Evolutionary conservation across 495 filamentous ascomycete species (phyloP).

Genomic region (Aspergillus funiculosus): DNA sequence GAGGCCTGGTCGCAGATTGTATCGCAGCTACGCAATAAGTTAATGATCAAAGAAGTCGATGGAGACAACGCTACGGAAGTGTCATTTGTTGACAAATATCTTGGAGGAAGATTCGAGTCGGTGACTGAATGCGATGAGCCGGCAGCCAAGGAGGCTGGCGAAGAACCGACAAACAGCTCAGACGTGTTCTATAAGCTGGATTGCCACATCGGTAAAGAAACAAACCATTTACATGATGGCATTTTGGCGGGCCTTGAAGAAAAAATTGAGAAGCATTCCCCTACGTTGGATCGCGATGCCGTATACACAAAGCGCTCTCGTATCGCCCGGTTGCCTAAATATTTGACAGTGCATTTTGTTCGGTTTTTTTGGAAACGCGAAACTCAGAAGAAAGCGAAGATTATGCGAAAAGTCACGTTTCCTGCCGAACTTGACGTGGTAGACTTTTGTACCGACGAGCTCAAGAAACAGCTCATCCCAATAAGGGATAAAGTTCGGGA

Average conservation of each 20-base stretch:
- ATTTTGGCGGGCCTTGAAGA: constrained; percentile 75
- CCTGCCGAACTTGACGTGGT: constrained; percentile 87
- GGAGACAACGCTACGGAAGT: constrained; percentile 40
- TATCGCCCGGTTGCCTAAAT: constrained; percentile 85
- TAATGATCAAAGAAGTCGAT: constrained; percentile 58
- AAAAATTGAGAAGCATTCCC: constrained; percentile 84
- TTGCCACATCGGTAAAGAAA: constrained; percentile 82
- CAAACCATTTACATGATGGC: constrained; percentile 85
- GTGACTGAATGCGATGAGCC: constrained; percentile 77
- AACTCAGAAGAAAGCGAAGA: constrained; percentile 96
- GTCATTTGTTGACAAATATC: constrained; percentile 86
- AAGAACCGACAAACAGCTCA: constrained; percentile 57
- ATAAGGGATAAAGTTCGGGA: constrained; percentile 93
- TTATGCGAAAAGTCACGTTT: constrained; percentile 97
- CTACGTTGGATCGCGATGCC: constrained; percentile 67
- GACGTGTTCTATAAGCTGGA: constrained; percentile 89
- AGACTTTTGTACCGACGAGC: constrained; percentile 90
- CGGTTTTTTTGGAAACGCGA: constrained; percentile 97
- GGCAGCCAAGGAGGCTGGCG: constrained; percentile 66
- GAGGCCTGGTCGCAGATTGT: constrained; percentile 98
- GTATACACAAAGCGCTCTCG: constrained; percentile 84
- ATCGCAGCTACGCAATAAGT: constrained; percentile 72
- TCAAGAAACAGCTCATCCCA: constrained; percentile 75
- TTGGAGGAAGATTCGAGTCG: constrained; percentile 73
- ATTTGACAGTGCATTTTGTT: constrained; percentile 94